Base-by-base conservation (phyloP, 2,329 filamentous ascomycete genomes). In the Exophiala mesophila region DNA sequence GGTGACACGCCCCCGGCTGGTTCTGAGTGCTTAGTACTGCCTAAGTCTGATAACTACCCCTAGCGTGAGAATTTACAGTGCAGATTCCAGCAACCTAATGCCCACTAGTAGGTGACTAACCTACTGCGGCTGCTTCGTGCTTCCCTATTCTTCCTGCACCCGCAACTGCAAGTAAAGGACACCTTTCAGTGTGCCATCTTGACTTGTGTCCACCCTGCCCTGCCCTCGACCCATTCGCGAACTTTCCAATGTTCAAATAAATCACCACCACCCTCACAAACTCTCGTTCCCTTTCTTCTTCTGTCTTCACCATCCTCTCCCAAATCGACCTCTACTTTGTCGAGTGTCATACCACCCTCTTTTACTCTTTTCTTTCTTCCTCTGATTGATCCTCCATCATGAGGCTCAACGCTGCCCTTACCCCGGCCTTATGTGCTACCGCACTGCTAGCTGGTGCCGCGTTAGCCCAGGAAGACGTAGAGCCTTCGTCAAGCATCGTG, bases 341-440 rank as follows among this genome's bases (percentile, higher is more conserved):
- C 26, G 38, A 30, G 10, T 48, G 29, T 41, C 45, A 30, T 30
- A 33, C 19, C 18, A 34, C 26, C 36, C n/a, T 50, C 35, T 41
- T 36, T 44, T n/a, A n/a, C 36, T 44, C 23, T 40, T 38, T 44
- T 41, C 31, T 29, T 12, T 7, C 7, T 26, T 26, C 23, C 12
- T 26, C 23, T 26, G 7, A 26, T 26, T 26, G 23, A 6, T 26
- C 23, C 6, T 40, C 60, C 75, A 81, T 62, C 63, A 94, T 94
- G 88, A 87, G 84, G 80, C 80, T 94, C 70, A 83, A 85, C 71
- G 74, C 84, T 65, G 79, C 84, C 62, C 78, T 88, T 59, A 83
- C 83, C 55, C 79, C 84, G 56, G 77, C 76, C 55, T 66, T 80
- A 59, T 73, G 84, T 61, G 83, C 76, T 59, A 76, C 86, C 63